phyloP scores from a whole-genome alignment of 768 basidiomycete species.

The Russula compacta region DNA sequence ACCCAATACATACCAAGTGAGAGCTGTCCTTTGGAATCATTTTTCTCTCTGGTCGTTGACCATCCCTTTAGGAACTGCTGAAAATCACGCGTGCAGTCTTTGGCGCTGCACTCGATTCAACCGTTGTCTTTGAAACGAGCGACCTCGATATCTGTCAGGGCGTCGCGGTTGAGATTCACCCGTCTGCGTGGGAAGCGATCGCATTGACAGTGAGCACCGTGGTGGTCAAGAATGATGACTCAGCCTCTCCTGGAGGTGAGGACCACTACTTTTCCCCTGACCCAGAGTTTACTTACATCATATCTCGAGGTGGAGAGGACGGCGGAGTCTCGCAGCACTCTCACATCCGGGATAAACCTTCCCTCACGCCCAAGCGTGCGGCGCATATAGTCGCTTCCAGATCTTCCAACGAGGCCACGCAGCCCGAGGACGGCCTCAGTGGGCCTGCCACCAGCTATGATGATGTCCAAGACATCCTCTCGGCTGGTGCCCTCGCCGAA shows the following conservation, averaged over 20 bases:
- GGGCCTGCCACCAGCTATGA: slow-evolving; percentile 3
- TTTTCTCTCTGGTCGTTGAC: background rate
- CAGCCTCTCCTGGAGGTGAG: background rate
- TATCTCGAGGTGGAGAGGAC: background rate
- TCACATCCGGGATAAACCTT: background rate
- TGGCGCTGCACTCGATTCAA: background rate
- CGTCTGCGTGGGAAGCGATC: slow-evolving; percentile 10
- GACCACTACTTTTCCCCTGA: background rate
- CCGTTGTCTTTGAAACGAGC: slow-evolving; percentile 8
- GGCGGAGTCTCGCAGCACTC: background rate
- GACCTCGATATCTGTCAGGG: slow-evolving; percentile 15
- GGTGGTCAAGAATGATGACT: background rate
- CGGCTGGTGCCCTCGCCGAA: slow-evolving; percentile 4
- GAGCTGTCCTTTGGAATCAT: background rate
- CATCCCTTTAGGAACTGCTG: slow-evolving; percentile 1
- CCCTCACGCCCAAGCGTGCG: background rate
- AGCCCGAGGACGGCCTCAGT: background rate
- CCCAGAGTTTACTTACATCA: background rate
- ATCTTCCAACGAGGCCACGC: background rate
- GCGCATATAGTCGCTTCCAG: background rate
- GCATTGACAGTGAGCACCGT: slow-evolving; percentile 3
- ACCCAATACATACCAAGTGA: slow-evolving; percentile 4
- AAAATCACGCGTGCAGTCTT: background rate
- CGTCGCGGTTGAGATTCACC: slow-evolving; percentile 11
- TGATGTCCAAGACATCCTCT: slow-evolving; percentile 3